phyloP scores from a whole-genome alignment of 2,329 filamentous ascomycete genomes.

The Sclerotinia spermophila region DNA sequence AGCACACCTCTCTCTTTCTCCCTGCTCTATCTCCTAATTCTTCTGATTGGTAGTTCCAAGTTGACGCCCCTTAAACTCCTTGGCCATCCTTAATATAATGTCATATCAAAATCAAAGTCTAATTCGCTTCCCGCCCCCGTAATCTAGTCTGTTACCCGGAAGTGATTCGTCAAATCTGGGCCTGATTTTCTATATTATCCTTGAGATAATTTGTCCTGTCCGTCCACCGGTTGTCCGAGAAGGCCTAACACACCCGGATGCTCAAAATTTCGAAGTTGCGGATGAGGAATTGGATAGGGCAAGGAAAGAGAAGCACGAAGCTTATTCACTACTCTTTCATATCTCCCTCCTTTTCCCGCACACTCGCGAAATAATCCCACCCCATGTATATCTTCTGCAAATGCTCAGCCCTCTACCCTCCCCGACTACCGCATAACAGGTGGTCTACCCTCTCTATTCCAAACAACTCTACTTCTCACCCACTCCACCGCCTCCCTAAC shows the following conservation, averaged over 20 bases:
- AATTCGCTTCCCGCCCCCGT: not conserved
- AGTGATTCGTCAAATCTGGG: not conserved
- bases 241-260: not conserved
- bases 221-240: not conserved
- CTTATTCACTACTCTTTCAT: not conserved
- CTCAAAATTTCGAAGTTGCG: not conserved
- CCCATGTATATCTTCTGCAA: not conserved
- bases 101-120: not conserved
- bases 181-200: not conserved
- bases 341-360: not conserved
- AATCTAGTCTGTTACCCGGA: not conserved
- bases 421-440: conserved; percentile 77
- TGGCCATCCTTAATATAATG: not conserved
- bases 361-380: not conserved
- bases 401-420: conserved; percentile 19
- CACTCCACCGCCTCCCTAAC: conserved; percentile 97
- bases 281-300: not conserved
- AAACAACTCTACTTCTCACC: conserved; percentile 86
- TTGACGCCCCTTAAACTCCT: not conserved
- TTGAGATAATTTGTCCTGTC: not conserved
- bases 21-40: not conserved
- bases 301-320: not conserved
- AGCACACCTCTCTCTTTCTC: not conserved
- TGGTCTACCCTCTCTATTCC: conserved; percentile 91
- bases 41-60: not conserved